Conservation (phyloP, 345 rosid species). For the Streptanthus diversifolius region DNA sequence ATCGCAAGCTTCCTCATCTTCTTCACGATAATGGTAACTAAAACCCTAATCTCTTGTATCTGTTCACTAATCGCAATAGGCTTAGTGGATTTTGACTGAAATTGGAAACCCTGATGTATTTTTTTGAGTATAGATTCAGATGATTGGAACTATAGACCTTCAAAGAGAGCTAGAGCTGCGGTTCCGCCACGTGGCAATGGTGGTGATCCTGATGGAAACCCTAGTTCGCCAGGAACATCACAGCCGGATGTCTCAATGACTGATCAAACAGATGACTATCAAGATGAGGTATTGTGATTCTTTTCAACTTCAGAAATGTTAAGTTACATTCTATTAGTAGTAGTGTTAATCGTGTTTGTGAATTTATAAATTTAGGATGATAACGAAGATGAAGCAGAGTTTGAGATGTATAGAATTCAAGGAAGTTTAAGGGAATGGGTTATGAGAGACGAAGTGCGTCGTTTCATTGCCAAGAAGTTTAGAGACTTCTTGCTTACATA, state of each 20-base stretch:
- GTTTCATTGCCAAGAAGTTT: slow-evolving; percentile 86
- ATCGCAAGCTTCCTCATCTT: slow-evolving; percentile 84
- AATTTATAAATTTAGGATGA: slow-evolving; percentile 46
- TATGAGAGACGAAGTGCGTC: slow-evolving; percentile 91
- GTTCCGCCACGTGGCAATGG: slow-evolving; percentile 49
- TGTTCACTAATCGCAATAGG: neutral
- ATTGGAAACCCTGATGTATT: neutral
- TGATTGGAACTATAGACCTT: slow-evolving; percentile 80
- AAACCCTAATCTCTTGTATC: neutral
- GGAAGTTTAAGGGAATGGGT: slow-evolving; percentile 98
- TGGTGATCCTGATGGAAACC: slow-evolving; percentile 69
- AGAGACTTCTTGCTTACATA: slow-evolving; percentile 79
- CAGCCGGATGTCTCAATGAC: slow-evolving; percentile 79
- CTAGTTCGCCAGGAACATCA: slow-evolving; percentile 76
- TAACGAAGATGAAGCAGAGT: slow-evolving; percentile 75
- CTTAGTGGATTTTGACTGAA: neutral
- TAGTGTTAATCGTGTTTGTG: neutral
- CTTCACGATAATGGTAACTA: slow-evolving; percentile 81
- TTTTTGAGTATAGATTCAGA: slow-evolving; percentile 57
- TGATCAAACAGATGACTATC: slow-evolving; percentile 79
- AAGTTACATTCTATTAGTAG: neutral
- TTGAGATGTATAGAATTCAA: slow-evolving; percentile 90
- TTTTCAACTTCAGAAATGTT: too few relatives aligned
- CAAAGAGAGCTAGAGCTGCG: slow-evolving; percentile 75
- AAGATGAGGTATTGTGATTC: slow-evolving; percentile 46